Conservation (phyloP, 2,329 filamentous ascomycete species). For the Stachybotrys chartarum region DNA sequence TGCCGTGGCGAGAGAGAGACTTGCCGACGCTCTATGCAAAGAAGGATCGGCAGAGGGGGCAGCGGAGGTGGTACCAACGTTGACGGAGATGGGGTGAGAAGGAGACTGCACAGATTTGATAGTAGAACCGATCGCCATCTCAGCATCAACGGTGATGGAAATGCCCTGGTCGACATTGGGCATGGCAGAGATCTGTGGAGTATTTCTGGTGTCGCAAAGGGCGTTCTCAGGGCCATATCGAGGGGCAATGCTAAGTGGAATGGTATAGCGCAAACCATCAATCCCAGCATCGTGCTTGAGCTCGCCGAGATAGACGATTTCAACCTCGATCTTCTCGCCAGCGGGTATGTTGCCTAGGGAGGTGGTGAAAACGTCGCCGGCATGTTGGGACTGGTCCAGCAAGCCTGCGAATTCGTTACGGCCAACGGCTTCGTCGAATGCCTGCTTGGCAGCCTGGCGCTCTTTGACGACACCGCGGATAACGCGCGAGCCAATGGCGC, state of each 20-base stretch:
- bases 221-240: constrained; percentile 41
- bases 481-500: constrained; percentile 51
- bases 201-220: not conserved
- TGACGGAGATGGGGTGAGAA: constrained; percentile 59
- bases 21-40: constrained; percentile 55
- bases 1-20: constrained; percentile 42
- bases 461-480: constrained; percentile 62
- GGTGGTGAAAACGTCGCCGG: constrained; percentile 61
- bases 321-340: constrained; percentile 46
- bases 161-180: constrained; percentile 9
- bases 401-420: constrained; percentile 57
- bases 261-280: constrained; percentile 61
- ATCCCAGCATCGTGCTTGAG: constrained; percentile 64
- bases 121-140: constrained; percentile 33
- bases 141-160: constrained; percentile 24
- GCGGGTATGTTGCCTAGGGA: constrained; percentile 61
- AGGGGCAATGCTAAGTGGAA: constrained; percentile 61
- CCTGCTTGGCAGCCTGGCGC: constrained; percentile 50
- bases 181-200: not conserved
- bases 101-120: constrained; percentile 52
- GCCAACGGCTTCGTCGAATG: constrained; percentile 51
- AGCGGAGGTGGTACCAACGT: constrained; percentile 47
- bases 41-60: constrained; percentile 37
- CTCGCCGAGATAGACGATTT: constrained; percentile 62
- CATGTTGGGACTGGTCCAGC: constrained; percentile 53